Percentiles rank a stretch among this genome's conserved stretches.
These are phyloP conservation scores for Aspergillus bombycis DNA, from an alignment of 2,329 filamentous ascomycete genomes.

Conservation along the genomic window DNA sequence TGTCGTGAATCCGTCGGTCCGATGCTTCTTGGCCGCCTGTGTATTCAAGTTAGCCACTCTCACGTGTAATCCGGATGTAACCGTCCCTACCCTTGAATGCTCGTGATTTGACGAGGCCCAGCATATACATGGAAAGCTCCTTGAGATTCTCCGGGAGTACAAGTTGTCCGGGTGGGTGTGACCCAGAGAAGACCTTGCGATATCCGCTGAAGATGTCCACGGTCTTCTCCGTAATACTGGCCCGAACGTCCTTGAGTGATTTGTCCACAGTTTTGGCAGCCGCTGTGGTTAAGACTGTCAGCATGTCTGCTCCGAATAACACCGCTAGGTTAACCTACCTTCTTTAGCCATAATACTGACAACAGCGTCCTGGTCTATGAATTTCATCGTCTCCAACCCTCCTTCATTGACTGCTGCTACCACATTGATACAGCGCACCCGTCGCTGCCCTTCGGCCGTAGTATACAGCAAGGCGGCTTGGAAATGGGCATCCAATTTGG, in stretches of 20 bases:
- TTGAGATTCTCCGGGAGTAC: constrained; percentile 95
- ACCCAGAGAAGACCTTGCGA: constrained; percentile 85
- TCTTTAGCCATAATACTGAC: constrained; percentile 89
- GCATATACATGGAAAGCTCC: constrained; percentile 95
- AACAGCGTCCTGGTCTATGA: constrained; percentile 94
- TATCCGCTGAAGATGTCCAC: constrained; percentile 92
- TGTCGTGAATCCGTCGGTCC: constrained; percentile 87
- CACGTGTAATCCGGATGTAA: neutral
- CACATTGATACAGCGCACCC: constrained; percentile 89
- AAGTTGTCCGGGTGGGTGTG: constrained; percentile 86
- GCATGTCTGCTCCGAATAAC: constrained; percentile 15
- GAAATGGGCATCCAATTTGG: constrained; percentile 96
- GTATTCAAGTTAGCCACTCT: constrained; percentile 6
- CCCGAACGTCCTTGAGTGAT: constrained; percentile 81
- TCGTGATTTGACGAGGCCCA: constrained; percentile 84
- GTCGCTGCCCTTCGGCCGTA: constrained; percentile 81
- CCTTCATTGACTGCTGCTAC: constrained; percentile 90
- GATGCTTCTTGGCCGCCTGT: constrained; percentile 81
- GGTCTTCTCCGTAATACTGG: constrained; percentile 82
- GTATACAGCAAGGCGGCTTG: constrained; percentile 95
- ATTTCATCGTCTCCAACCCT: constrained; percentile 82
- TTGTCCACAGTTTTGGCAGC: constrained; percentile 79
- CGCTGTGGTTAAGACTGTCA: constrained; percentile 50
- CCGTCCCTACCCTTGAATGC: constrained; percentile 73
- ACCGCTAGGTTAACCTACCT: constrained; percentile 37